phyloP scores from a whole-genome alignment of 805 yeast species.

The Yarrowia porcina region DNA sequence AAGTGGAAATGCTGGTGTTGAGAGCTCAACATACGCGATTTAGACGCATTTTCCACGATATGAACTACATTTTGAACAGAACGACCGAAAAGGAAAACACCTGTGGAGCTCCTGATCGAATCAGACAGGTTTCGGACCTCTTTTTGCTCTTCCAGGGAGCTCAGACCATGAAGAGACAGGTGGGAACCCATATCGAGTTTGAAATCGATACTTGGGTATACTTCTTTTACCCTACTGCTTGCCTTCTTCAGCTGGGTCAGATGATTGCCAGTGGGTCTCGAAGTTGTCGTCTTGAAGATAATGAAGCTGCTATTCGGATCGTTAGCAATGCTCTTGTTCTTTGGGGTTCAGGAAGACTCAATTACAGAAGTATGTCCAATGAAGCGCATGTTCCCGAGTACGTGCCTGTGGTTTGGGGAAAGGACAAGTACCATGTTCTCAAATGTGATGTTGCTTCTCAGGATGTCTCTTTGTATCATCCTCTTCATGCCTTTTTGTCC shows the following conservation, averaged over 20 bases:
- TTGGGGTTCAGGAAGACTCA: conserved; percentile 35
- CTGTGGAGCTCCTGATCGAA: conserved; percentile 45
- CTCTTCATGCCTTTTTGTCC: conserved; percentile 68
- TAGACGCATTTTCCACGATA: conserved; percentile 75
- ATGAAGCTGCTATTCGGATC: conserved; percentile 29
- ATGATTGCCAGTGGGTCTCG: conserved; percentile 38
- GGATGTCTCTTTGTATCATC: conserved; percentile 70
- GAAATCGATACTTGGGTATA: conserved; percentile 81
- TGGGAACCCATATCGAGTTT: conserved; percentile 79
- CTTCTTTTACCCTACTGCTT: conserved; percentile 65
- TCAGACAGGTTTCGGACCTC: conserved; percentile 62
- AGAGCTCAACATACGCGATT: conserved; percentile 54
- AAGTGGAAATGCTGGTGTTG: conserved; percentile 9
- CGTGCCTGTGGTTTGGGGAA: conserved; percentile 25
- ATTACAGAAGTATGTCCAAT: conserved; percentile 28
- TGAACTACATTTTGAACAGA: conserved; percentile 72
- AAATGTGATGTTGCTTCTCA: conserved; percentile 46
- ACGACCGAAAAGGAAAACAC: conserved; percentile 54
- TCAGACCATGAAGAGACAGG: conserved; percentile 71
- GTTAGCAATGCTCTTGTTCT: conserved; percentile 32
- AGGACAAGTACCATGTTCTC: conserved; percentile 36
- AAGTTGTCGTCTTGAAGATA: conserved; percentile 29
- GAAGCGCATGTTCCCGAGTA: conserved; percentile 31
- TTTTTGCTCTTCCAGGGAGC: conserved; percentile 71
- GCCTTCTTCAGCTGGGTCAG: conserved; percentile 51